These are phyloP conservation scores for Apiospora aurea DNA, from an alignment of 2,329 filamentous ascomycete species.

Conservation along the genomic window DNA sequence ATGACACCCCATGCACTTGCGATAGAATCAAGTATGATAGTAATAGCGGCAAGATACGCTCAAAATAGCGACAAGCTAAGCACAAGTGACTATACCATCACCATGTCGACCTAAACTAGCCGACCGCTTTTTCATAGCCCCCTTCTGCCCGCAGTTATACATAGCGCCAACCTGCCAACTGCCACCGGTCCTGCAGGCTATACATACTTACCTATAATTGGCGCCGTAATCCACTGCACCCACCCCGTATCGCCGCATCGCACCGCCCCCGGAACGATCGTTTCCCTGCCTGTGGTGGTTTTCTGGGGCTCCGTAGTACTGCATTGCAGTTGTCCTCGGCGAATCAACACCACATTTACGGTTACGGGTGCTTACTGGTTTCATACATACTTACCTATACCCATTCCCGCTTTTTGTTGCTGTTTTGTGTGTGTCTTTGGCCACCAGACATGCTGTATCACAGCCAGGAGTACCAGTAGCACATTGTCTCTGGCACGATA, in stretches of 20 bases:
- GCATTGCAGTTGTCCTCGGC: neutral
- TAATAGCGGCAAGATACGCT: no score
- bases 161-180: neutral
- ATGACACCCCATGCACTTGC: neutral
- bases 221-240: neutral
- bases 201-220: constrained; percentile 1
- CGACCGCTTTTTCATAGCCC: neutral
- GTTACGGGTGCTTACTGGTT: neutral
- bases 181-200: neutral
- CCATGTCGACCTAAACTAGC: neutral
- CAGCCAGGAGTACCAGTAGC: neutral
- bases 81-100: neutral
- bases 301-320: constrained; percentile 3
- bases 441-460: neutral
- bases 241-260: neutral
- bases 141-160: neutral
- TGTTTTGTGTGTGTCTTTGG: neutral
- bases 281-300: neutral
- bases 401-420: neutral
- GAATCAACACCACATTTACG: neutral
- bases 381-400: neutral
- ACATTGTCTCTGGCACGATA: neutral
- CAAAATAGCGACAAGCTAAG: neutral
- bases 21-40: no score
- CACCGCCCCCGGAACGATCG: neutral